Base-by-base conservation (phyloP, 2,329 filamentous ascomycete species). In the Tolypocladium ophioglossoides region DNA sequence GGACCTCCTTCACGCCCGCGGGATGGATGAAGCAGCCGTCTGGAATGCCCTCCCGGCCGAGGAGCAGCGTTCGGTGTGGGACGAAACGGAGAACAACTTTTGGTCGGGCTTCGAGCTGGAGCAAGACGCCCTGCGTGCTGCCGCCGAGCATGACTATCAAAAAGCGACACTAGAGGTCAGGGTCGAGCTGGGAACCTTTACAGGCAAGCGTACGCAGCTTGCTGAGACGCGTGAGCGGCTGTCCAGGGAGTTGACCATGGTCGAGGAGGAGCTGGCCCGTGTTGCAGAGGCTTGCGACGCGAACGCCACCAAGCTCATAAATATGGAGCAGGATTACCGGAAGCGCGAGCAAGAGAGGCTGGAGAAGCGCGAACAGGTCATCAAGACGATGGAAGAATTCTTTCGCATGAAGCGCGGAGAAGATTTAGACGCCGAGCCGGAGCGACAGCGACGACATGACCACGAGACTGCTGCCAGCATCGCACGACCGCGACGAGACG, bases 231-330 rank as follows among this genome's bases (percentile, higher is more conserved):
- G 65, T 40, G 57, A 56, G 10, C 62, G 64, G 4, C 55, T 71
- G n/a, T 59, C 61, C 1, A 61, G 58, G 32, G 65, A 71, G 54
- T 62, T 70, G 44, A 63, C 63, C 34, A 60, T 65, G 44, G 61
- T 68, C n/a, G 75, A 74, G 64, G 65, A 69, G 37, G 66, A 70
- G 37, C 62, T 77, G 24, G 67, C 64, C 14, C 57, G 56, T n/a
- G 62, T 68, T 4, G 59, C 57, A n/a, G 57, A 62, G 34, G 59
- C 59, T 18, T 68, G 63, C 57, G 63, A 69, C 7, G 62, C 64
- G 24, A 68, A 72, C 56, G 58, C 60, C 39, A 66, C 70, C 16
- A 70, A 67, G 52, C 64, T 74, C 14, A 55, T 60, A 24, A 57
- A 56, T 4, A 60, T 74, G 20, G 65, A 70, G 30, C 60, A 65